phyloP scores from a whole-genome alignment of 2,329 filamentous ascomycete species.

The Fusarium torulosum region DNA sequence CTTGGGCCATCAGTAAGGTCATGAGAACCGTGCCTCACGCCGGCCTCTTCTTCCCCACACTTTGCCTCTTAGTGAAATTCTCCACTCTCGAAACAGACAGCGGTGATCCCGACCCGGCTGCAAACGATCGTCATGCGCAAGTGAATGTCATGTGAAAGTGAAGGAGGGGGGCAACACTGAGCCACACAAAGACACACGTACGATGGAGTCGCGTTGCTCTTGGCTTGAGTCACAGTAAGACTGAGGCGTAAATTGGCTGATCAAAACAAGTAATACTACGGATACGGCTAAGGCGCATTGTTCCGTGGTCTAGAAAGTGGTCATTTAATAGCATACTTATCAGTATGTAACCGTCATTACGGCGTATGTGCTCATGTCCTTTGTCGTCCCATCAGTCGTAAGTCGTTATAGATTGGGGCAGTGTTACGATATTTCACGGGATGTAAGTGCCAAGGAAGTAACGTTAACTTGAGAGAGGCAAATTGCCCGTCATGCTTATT shows the following conservation, averaged over 20 bases:
- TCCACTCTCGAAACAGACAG: slow-evolving; percentile 33
- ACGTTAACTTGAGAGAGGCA: slow-evolving; percentile 29
- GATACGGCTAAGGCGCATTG: too few species aligned
- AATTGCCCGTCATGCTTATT: slow-evolving; percentile 38
- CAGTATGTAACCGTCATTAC: not conserved
- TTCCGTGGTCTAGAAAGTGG: too few species aligned
- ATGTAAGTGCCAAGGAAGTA: slow-evolving; percentile 25
- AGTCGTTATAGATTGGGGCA: slow-evolving; percentile 11
- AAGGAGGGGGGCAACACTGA: slow-evolving; percentile 27
- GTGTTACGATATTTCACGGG: slow-evolving; percentile 23
- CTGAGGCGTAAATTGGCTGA: not conserved
- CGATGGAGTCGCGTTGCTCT: slow-evolving; percentile 17
- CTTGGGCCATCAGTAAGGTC: slow-evolving; percentile 13
- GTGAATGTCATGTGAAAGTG: slow-evolving; percentile 44
- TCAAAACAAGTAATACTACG: not conserved
- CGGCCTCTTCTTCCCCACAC: slow-evolving; percentile 31
- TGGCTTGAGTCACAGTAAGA: slow-evolving; percentile 8
- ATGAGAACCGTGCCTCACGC: slow-evolving; percentile 24
- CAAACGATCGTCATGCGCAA: slow-evolving; percentile 42
- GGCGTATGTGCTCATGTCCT: not conserved
- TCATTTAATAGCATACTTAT: not conserved
- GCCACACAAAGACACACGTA: slow-evolving; percentile 33
- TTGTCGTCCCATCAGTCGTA: not conserved
- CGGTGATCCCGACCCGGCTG: slow-evolving; percentile 4
- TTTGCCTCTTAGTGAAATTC: slow-evolving; percentile 12